Base-by-base conservation (phyloP, 208 protist genomes). In the Leishmania martiniquensis region DNA sequence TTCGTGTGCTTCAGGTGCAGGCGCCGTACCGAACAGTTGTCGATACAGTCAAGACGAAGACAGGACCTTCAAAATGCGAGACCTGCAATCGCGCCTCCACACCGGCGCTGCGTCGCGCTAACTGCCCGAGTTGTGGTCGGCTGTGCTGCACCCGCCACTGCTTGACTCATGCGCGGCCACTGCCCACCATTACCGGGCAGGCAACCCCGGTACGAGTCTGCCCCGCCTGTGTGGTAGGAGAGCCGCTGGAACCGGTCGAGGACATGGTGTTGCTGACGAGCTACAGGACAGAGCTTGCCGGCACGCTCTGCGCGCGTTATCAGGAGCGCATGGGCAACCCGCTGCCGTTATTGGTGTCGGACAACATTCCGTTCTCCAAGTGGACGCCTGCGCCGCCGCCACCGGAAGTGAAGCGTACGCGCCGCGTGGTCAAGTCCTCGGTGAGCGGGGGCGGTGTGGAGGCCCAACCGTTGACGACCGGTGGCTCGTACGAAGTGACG, bases 81-180 rank as follows among this genome's bases (percentile, higher is more conserved):
- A 54, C 63, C 39, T 87, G 86, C 70, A 54, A 62, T n/a, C 63
- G 70, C 1, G 37, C 12, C 5, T 76, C 83, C 22, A 82, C 83
- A 34, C 74, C 79, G 49, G 84, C 88, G 34, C 77, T 90, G 74
- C 87, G 81, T 55, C 93, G 88, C 4, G 83, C 83, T 37, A 89
- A 95, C 75, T 95, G 91, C 72, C 88, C 89, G 15, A 86, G 89
- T 42, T 95, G 91, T 68, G 91, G 91, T 9, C 84, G 88, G 34
- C 77, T 93, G 10, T 92, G 88, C 72, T 93, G 89, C 77, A 39
- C 85, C 25, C 88, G 85, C 34, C 85, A 77, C 52, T 94, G 88
- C 67, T 83, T 94, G 49, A 79, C 77, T 20, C 82, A 89, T 72
- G 65, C 72, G 32, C 83, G 89, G 0, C 88, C 93, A n/a, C 80